These are phyloP conservation scores for Xerophyta viscosa DNA, from an alignment of 106 monocot species.

Conservation along the genomic window DNA sequence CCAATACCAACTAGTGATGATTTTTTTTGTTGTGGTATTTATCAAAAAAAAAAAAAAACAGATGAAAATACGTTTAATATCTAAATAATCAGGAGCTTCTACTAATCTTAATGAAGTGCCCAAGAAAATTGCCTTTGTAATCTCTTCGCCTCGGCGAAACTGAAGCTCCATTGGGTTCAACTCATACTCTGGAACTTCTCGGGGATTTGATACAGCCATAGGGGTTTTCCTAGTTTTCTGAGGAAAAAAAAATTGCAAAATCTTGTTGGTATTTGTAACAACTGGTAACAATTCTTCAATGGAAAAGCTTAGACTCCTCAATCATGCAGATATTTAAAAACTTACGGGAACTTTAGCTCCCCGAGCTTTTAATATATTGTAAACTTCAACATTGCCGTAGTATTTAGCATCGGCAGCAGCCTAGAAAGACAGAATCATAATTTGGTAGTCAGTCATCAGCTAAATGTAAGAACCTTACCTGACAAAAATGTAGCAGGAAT, in stretches of 20 bases:
- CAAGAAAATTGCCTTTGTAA: constrained; percentile 33
- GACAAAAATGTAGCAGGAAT: too few species aligned
- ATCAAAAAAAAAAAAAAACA: too few species aligned
- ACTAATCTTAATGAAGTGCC: background rate
- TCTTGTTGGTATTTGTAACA: too few species aligned
- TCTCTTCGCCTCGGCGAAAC: constrained; percentile 50
- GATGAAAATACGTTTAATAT: too few species aligned
- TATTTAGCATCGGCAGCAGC: constrained; percentile 64
- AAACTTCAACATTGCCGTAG: constrained; percentile 55
- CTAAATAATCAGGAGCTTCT: too few species aligned
- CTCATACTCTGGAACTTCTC: constrained; percentile 94
- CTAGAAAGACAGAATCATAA: constrained; percentile 16
- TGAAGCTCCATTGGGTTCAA: constrained; percentile 76
- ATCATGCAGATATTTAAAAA: background rate
- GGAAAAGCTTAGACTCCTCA: too few species aligned
- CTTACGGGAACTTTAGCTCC: constrained; percentile 69
- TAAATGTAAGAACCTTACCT: too few species aligned
- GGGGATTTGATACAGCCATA: constrained; percentile 84
- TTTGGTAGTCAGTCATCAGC: too few species aligned
- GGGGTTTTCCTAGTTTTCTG: constrained; percentile 82
- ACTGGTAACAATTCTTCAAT: too few species aligned
- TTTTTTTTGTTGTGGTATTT: too few species aligned
- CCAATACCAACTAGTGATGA: too few species aligned
- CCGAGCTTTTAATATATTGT: constrained; percentile 43
- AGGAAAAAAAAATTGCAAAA: background rate